Evolutionary conservation across 768 basidiomycete species (phyloP).

Genomic region (Tricholoma furcatifolium): DNA sequence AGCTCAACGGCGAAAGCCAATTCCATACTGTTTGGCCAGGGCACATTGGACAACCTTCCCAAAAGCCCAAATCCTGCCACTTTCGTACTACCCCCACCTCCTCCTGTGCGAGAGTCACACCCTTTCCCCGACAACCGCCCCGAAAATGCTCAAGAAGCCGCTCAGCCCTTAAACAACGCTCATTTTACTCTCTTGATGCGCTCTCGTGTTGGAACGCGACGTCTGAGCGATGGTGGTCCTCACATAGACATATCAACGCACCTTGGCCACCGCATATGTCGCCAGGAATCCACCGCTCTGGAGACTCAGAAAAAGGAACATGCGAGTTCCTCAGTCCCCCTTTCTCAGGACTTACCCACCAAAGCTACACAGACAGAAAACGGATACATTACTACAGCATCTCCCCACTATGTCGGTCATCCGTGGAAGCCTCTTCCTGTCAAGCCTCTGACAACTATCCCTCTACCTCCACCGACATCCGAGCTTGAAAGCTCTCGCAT

Average conservation of each 20-base stretch:
- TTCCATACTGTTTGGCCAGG: too few species aligned
- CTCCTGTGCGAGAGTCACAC: neutral
- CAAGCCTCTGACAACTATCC: neutral
- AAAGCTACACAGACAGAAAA: neutral
- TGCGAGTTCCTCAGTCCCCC: too few species aligned
- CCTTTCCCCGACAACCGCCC: neutral
- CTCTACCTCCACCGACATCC: constrained; percentile 1
- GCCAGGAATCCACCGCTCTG: too few species aligned
- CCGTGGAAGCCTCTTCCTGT: constrained; percentile 21
- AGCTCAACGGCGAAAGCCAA: neutral
- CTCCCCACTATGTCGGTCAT: constrained; percentile 25
- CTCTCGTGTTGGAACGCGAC: too few species aligned
- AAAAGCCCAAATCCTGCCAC: neutral
- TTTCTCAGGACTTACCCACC: neutral
- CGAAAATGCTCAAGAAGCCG: neutral
- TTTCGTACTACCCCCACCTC: constrained; percentile 5
- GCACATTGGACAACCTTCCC: neutral
- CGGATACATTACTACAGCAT: constrained; percentile 2
- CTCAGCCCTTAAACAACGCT: neutral
- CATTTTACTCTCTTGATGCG: too few species aligned
- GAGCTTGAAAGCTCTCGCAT: constrained; percentile 12
- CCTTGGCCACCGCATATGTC: too few species aligned
- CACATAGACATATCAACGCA: too few species aligned
- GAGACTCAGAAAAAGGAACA: too few species aligned
- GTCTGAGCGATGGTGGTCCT: too few species aligned